Percentiles rank a stretch among this genome's conserved stretches.
Conservation (phyloP, 768 basidiomycete species). For the Favolaschia claudopus region DNA sequence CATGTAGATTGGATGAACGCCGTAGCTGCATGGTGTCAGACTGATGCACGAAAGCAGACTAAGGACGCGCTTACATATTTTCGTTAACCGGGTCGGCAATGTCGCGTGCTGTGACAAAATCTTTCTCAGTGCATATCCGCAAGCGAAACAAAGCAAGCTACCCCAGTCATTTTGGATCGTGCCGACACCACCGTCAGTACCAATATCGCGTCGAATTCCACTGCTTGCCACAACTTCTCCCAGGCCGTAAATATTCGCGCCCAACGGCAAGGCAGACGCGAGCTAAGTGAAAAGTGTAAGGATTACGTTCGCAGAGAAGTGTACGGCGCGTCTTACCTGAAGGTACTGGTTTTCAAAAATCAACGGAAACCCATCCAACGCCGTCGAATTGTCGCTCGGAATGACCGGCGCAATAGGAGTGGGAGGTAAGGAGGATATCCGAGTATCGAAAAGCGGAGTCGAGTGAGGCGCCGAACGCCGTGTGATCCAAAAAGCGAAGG, state of each 20-base stretch:
- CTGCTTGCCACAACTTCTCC: slow-evolving; percentile 77
- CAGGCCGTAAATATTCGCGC: slow-evolving; percentile 80
- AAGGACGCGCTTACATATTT: slow-evolving; percentile 67
- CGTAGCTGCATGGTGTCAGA: slow-evolving; percentile 54
- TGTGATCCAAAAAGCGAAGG: slow-evolving; percentile 86
- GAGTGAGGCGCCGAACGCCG: slow-evolving; percentile 64
- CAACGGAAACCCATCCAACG: slow-evolving; percentile 69
- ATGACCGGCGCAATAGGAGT: slow-evolving; percentile 68
- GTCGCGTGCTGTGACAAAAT: slow-evolving; percentile 53
- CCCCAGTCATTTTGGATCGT: slow-evolving; percentile 74
- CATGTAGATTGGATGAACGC: slow-evolving; percentile 75
- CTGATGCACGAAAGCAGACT: neutral
- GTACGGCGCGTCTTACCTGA: slow-evolving; percentile 49
- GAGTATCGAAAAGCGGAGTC: slow-evolving; percentile 74
- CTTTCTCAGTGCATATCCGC: no score
- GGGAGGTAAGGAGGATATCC: slow-evolving; percentile 63
- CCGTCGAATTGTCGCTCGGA: slow-evolving; percentile 56
- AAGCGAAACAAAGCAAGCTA: neutral
- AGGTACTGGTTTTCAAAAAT: slow-evolving; percentile 86
- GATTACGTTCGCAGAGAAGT: neutral
- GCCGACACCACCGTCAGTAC: slow-evolving; percentile 54
- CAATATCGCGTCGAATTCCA: slow-evolving; percentile 70
- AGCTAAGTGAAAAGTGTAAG: slow-evolving; percentile 44
- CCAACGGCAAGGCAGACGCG: slow-evolving; percentile 68
- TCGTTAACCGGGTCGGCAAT: slow-evolving; percentile 68